Percentiles rank a stretch among this genome's conserved stretches.
These are phyloP conservation scores for Malassezia furfur DNA, from an alignment of 1,284 basidiomycete species.

Conservation along the genomic window DNA sequence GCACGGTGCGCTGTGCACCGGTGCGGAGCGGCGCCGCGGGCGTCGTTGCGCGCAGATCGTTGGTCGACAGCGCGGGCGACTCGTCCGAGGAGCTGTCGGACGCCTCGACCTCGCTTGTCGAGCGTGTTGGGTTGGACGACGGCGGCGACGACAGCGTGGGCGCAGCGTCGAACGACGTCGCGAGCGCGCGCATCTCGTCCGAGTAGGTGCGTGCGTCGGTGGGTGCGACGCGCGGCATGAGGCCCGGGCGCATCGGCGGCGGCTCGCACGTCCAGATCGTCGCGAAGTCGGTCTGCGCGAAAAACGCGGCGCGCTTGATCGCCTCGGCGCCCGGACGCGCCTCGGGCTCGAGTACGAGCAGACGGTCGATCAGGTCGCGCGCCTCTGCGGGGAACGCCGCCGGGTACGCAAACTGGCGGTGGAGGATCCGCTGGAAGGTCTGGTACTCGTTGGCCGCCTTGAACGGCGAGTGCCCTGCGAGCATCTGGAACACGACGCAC, in stretches of 20 bases:
- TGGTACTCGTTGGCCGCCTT: conserved; percentile 55
- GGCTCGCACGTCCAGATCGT: conserved; percentile 25
- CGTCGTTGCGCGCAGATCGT: not conserved
- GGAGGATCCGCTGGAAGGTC: conserved; percentile 56
- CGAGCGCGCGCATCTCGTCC: not conserved
- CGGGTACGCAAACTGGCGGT: conserved; percentile 52
- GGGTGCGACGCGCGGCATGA: not conserved
- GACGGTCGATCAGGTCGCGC: conserved; percentile 50
- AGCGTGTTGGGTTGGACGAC: not conserved
- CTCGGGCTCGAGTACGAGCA: conserved; percentile 48
- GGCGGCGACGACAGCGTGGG: not conserved
- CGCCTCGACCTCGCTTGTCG: not conserved
- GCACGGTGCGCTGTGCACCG: not conserved
- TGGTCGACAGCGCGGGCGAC: not conserved
- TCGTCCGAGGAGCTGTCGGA: not conserved
- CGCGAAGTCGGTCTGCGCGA: conserved; percentile 23
- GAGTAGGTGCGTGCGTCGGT: conserved; percentile 1
- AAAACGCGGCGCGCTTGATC: conserved; percentile 31
- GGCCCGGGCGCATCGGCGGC: conserved; percentile 7
- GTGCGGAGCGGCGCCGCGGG: not conserved
- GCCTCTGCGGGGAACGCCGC: conserved; percentile 51
- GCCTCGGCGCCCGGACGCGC: conserved; percentile 18
- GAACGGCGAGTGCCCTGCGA: conserved; percentile 55
- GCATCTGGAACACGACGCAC: conserved; percentile 54
- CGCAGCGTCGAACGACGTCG: not conserved